Base-by-base conservation (phyloP, 2,329 filamentous ascomycete species). In the Fonsecaea nubica region DNA sequence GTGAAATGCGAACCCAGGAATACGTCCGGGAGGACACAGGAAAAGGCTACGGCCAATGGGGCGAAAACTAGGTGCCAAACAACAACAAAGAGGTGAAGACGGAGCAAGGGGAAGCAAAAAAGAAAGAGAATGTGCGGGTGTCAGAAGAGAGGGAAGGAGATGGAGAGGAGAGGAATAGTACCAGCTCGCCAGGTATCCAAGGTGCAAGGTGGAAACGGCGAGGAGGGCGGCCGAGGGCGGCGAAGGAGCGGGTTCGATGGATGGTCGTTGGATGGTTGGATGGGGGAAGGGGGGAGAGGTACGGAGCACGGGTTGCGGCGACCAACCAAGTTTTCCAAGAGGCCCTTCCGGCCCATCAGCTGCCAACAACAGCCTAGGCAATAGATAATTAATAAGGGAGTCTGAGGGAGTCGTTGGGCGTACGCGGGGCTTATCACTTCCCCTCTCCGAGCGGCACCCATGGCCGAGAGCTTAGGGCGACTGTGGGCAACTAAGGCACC, bases 231-330 rank as follows among this genome's bases (percentile, higher is more conserved):
- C 21, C 8, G 32, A 61, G 42, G n/a, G 32, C 58, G 58, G 58
- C 33, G 33, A 61, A 53, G 58, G 58, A 61, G 48, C 58, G 58
- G 48, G 55, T 52, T 61, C 25, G 30, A 35, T 33, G 52, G 33
- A 7, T 25, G 25, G 25, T 25, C 25, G 25, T 25, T 25, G 25
- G 25, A 25, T 25, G 25, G 25, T 25, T 25, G 25, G 25, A 25
- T 25, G 25, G 25, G 25, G 25, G 25, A 25, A 25, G 25, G 25
- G 25, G 35, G 30, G 52, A 13, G 52, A 36, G 30, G 52, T 33
- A 55, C 52, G 52, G 52, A 36, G 30, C 40, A 53, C 33, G 33
- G 45, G 42, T 36, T 25, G 15, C 32, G 58, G 42, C 33, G 50
- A 21, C 58, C 58, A 61, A 53, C 48, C 58, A 61, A 1, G 25